Base-by-base conservation (phyloP, 23 red algal genomes). In the Agarophyton chilense region DNA sequence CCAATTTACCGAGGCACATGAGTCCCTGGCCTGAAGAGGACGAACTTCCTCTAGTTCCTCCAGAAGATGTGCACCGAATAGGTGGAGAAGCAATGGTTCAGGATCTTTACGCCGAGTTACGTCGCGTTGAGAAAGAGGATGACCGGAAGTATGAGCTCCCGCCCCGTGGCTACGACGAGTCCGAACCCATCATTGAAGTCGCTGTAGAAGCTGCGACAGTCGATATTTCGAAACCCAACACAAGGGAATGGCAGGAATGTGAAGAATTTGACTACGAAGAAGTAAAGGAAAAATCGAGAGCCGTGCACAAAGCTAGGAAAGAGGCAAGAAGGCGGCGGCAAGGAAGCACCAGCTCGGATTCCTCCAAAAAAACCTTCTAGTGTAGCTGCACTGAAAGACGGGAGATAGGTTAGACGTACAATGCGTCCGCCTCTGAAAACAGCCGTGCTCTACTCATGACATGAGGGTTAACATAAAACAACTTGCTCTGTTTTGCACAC, bases 221-320 rank as follows among this genome's bases (percentile, higher is more conserved):
- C 10, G 68, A 74, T 26, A 43, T 74, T 25, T 46, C 29, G 68
- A 1, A 74, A 18, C 68, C 68, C 21, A 33, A 47, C 21, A 74
- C 38, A 10, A 26, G 60, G 6, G 21, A 43, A 74, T 46, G 43
- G 43, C 68, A 14, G 13, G 39, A 49, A 29, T 43, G 18, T 35
- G 68, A 74, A 47, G 68, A 74, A 49, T 74, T 74, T 49, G 43
- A 74, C 68, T 74, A 74, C 43, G 68, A 74, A 47, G 68, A 74
- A 26, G 68, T 74, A 21, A 74, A 74, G 41, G 7, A 19, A 19
- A 74, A 74, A 74, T 49, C 40, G 21, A 45, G 43, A 46, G 38
- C 68, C 10, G 36, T 1, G 21, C 68, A 29, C 38, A 29, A 43
- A 47, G 43, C 22, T 26, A 74, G 68, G 68, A 45, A 74, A 18